These are phyloP conservation scores for Curvularia spicifera DNA, from an alignment of 2,329 filamentous ascomycete genomes.

Conservation along the genomic window DNA sequence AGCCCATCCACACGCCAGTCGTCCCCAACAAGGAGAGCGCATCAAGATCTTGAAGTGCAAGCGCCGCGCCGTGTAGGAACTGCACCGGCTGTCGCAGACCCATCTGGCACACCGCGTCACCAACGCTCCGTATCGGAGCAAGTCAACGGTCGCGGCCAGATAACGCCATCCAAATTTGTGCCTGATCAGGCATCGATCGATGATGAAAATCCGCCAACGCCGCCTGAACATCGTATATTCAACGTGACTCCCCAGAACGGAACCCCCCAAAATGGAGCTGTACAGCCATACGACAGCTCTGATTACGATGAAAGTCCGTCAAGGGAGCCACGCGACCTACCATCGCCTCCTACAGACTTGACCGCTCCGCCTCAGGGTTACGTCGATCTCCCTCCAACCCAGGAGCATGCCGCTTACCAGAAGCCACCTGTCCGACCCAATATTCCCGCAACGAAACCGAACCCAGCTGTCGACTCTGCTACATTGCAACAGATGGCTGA, in stretches of 20 bases:
- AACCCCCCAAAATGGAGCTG: conserved; percentile 24
- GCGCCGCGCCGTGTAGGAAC: conserved; percentile 52
- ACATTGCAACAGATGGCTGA: conserved; percentile 82
- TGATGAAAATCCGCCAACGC: conserved; percentile 49
- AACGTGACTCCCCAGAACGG: conserved; percentile 22
- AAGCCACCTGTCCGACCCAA: conserved; percentile 73
- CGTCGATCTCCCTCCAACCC: conserved; percentile 78
- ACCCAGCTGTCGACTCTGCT: conserved; percentile 80
- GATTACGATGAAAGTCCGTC: conserved; percentile 40
- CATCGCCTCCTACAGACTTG: conserved; percentile 45
- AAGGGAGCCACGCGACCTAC: conserved; percentile 38
- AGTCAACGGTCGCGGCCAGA: conserved; percentile 52
- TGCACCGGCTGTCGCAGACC: conserved; percentile 44
- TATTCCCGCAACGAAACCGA: conserved; percentile 77
- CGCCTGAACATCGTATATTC: conserved; percentile 49
- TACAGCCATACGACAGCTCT: conserved; percentile 36
- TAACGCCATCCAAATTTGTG: conserved; percentile 50
- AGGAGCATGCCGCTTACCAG: conserved; percentile 75
- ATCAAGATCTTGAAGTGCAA: conserved; percentile 31
- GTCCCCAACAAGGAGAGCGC: conserved; percentile 48
- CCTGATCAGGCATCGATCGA: conserved; percentile 43
- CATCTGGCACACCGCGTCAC: conserved; percentile 47
- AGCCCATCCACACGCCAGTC: conserved; percentile 54
- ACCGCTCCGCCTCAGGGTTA: conserved; percentile 68
- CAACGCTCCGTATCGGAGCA: conserved; percentile 58